These are phyloP conservation scores for Metschnikowia amazonensis DNA, from an alignment of 805 yeast genomes.

Conservation along the genomic window DNA sequence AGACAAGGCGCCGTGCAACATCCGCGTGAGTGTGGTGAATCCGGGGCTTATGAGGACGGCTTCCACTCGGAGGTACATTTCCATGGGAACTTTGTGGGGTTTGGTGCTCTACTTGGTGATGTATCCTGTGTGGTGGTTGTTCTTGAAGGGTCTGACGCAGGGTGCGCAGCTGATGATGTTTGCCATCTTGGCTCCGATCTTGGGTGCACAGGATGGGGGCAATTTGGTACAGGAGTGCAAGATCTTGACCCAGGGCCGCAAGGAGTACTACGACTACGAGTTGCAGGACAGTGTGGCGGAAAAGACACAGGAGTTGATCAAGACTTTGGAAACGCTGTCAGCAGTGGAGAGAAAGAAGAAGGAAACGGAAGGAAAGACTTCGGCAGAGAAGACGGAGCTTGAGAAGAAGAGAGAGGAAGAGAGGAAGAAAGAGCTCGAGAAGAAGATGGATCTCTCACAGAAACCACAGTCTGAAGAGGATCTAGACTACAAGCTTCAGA, in stretches of 20 bases:
- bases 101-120: constrained; percentile 56
- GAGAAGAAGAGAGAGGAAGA: constrained; percentile 3
- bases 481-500: constrained; percentile 31
- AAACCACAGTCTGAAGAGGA: constrained; percentile 37
- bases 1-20: constrained; percentile 68
- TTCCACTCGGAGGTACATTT: constrained; percentile 70
- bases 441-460: constrained; percentile 24
- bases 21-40: constrained; percentile 71
- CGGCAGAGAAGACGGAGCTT: constrained; percentile 18
- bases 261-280: constrained; percentile 59
- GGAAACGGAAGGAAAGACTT: constrained; percentile 21
- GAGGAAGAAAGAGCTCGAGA: constrained; percentile 6
- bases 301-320: constrained; percentile 56
- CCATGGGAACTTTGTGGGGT: constrained; percentile 70
- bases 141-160: constrained; percentile 67
- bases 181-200: constrained; percentile 68
- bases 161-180: constrained; percentile 79
- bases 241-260: constrained; percentile 49
- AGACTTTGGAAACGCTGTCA: constrained; percentile 60
- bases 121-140: constrained; percentile 80
- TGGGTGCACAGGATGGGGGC: constrained; percentile 60
- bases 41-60: constrained; percentile 93
- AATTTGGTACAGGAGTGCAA: constrained; percentile 71
- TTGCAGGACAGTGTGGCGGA: constrained; percentile 60
- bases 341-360: constrained; percentile 60